Base-by-base conservation (phyloP, 805 yeast genomes). In the Wickerhamomyces bovis region DNA sequence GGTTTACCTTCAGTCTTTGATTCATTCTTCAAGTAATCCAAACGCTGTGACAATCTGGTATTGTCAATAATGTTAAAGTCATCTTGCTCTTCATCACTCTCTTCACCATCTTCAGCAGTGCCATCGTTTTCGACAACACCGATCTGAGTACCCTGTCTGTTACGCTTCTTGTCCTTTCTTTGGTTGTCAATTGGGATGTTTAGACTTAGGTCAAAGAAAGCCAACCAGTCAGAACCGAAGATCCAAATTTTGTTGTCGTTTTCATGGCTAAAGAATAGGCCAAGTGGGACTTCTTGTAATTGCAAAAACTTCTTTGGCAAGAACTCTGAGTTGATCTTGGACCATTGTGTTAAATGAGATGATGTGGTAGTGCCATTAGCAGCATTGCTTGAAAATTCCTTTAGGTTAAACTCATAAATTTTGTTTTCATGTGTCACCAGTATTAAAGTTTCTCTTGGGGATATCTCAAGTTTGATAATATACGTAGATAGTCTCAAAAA, bases 201-300 rank as follows among this genome's bases (percentile, higher is more conserved):
- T 44, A 72, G 61, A 9, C 73, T 63, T 53, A 86, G 65, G 63
- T 92, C 92, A 43, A 92, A 75, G 62, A 77, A 85, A 4, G 84
- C 77, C 15, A 90, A 54, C 95, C 96, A 92, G 44, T 77, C 77
- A 19, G 85, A 73, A 2, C 97, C 95, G 78, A 87, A 89, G n/a
- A 89, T 66, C 97, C 97, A 92, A 15, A 85, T 68, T 46, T 78
- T 72, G 30, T 67, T 57, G 1, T 66, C 53, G 30, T 67, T 64
- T 4, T 62, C 58, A 10, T 62, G 63, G 44, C 79, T 80, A 15
- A 63, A 59, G 59, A 85, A 87, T 12, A 86, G 64, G 15, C 96
- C 97, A 49, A 78, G 73, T 46, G 95, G 82, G 55, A 83, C 81
- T 47, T 85, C 92, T 16, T 75, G 76, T 44, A 77, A 68, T 3